These are phyloP conservation scores for Anisodus acutangulus DNA, from an alignment of 257 asterid species.

Conservation along the genomic window DNA sequence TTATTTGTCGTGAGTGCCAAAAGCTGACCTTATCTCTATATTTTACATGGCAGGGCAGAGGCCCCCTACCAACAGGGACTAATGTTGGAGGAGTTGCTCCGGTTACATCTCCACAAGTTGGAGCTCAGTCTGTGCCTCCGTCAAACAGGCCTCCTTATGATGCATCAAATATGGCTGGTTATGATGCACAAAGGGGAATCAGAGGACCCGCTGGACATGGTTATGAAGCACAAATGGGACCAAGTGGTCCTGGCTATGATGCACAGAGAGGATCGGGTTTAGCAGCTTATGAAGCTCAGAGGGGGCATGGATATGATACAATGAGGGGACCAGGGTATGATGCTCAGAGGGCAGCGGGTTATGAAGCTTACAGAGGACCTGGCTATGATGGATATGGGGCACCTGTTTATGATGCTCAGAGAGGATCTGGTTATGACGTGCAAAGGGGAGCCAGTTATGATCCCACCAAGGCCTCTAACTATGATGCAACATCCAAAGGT, in stretches of 20 bases:
- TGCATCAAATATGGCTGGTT: constrained; percentile 47
- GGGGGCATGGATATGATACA: constrained; percentile 47
- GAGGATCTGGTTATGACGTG: constrained; percentile 57
- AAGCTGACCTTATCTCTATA: constrained; percentile 12
- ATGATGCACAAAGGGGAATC: constrained; percentile 45
- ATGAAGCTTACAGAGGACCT: constrained; percentile 47
- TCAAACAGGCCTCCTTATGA: constrained; percentile 52
- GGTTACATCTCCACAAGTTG: constrained; percentile 52
- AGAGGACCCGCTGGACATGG: constrained; percentile 45
- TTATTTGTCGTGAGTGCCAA: background rate
- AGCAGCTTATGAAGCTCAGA: constrained; percentile 49
- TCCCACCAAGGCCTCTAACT: constrained; percentile 44
- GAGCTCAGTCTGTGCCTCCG: constrained; percentile 49
- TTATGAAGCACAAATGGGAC: constrained; percentile 48
- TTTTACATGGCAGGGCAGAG: constrained; percentile 54
- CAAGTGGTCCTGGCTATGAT: constrained; percentile 48
- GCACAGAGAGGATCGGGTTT: constrained; percentile 45
- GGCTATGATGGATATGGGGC: constrained; percentile 54
- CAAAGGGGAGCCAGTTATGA: constrained; percentile 51
- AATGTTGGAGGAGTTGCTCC: constrained; percentile 48
- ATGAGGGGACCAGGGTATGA: constrained; percentile 48
- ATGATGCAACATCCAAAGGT: constrained; percentile 51
- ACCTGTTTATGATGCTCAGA: constrained; percentile 51
- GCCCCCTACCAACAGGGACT: constrained; percentile 50
- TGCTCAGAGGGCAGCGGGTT: constrained; percentile 42